Base-by-base conservation (phyloP, 2,329 filamentous ascomycete genomes). In the Penicillium paneum region DNA sequence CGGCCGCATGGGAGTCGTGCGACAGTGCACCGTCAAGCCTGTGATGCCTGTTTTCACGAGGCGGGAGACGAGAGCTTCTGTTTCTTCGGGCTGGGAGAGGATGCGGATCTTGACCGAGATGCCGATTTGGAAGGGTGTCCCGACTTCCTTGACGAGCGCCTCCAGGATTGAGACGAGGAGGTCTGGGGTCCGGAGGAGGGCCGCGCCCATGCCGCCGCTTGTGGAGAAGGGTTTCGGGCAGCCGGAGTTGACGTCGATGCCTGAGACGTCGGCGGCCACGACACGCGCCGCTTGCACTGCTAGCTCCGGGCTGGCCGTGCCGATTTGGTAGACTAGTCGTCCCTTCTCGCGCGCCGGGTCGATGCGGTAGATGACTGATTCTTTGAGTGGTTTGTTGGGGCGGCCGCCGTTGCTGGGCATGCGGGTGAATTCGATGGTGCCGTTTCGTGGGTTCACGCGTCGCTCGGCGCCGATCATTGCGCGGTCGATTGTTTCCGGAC, bases 201-300 rank as follows among this genome's bases (percentile, higher is more conserved):
- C 93, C 0, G 94, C 94, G 45, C 94, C 94, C 94, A 99, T 99
- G 45, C 94, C 94, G 56, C 91, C 91, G 59, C 83, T 83, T 2
- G 93, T 96, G 67, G 90, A 96, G 74, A 99, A 99, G 0, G 93
- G 90, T 74, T 99, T 99, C 0, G 94, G 94, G 70, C 94, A 99
- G n/a, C 94, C 94, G 0, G 94, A 91, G 72, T 99, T 99, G 58
- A 99, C 88, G 71, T 97, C 94, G 64, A 99, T 97, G 56, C 94
- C 94, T 0, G 87, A 86, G 3, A 99, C 94, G 73, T 97, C 91
- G 12, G 78, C 82, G 0, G 92, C 94, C 19, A 99, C 88, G 15
- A 97, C 76, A 49, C 86, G 86, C 2, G 93, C 91, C 1, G 93
- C 92, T 70, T 89, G 78, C 0, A 97, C 92, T 1, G 94, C 94